Evolutionary conservation across 768 basidiomycete species (phyloP).

Genomic region (Tephrocybe sp.): DNA sequence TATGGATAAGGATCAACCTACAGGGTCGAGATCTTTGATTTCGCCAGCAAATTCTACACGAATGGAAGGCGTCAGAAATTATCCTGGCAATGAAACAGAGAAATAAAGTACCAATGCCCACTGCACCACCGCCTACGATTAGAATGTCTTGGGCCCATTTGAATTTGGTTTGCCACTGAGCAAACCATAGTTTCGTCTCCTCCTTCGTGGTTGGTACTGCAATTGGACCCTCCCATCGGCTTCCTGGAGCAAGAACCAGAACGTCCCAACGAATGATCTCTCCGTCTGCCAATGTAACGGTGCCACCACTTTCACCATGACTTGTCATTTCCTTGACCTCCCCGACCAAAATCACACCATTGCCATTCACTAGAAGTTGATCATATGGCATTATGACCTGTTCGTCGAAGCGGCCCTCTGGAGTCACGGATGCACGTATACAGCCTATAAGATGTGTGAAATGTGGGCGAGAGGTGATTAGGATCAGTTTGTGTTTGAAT

Average conservation of each 20-base stretch:
- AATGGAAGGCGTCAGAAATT: neutral
- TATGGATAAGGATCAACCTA: constrained; percentile 19
- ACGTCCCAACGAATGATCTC: constrained; percentile 48
- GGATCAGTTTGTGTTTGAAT: constrained; percentile 45
- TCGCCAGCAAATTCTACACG: constrained; percentile 39
- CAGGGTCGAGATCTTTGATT: constrained; percentile 38
- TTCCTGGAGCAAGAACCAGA: constrained; percentile 61
- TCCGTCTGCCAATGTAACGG: constrained; percentile 48
- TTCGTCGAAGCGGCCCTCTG: constrained; percentile 41
- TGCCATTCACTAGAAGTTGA: constrained; percentile 42
- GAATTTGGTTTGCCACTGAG: constrained; percentile 32
- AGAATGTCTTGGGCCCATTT: constrained; percentile 41
- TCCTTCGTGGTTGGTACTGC: constrained; percentile 37
- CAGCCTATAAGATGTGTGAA: constrained; percentile 47
- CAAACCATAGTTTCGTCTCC: constrained; percentile 24
- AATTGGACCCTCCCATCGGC: constrained; percentile 49
- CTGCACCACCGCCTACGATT: constrained; percentile 55
- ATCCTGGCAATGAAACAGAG: neutral
- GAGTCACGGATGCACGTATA: constrained; percentile 51
- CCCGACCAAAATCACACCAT: constrained; percentile 43
- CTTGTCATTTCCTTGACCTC: constrained; percentile 31
- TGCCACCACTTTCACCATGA: constrained; percentile 35
- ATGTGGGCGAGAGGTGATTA: constrained; percentile 53
- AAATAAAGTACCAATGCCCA: constrained; percentile 42
- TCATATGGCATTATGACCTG: constrained; percentile 49